Evolutionary conservation across 106 monocot genomes (phyloP), one percentile per base, ranked within the genome.

Genomic region (Acorus calamus): DNA sequence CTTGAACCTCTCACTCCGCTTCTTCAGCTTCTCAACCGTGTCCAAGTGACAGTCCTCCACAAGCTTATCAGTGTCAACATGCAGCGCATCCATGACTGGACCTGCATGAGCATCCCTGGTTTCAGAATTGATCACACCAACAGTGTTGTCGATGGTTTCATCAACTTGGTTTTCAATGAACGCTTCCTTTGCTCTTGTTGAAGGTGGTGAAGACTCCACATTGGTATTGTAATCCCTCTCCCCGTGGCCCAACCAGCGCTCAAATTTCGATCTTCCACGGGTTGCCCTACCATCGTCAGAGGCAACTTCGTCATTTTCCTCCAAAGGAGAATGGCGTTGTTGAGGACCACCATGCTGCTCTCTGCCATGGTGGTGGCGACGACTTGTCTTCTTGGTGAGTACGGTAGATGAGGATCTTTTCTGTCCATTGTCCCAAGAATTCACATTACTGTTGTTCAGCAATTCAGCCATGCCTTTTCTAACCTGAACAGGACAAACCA

Each of bases 181-280:
- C 28, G 28, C 61, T 8, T 77, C 78, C 60, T 66, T 63, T 11
- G 49, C 56, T 42, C 59, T 69, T 12, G 51, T 55, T 14, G 73
- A 69, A 53, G 79, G 57, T 7, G 69, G 54, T n/a, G 60, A 28
- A 12, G 77, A 28, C 10, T 69, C 73, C 4, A 43, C 62, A 12
- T 63, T 56, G 12, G 28, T 28, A 28, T 28, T 28, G 28, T 61
- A 84, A 43, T 94, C 94, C 53, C 83, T 84, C 75, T 94, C 94
- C 73, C 82, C 78, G 69, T 86, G 79, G 65, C 86, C 89, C 7
- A 89, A 78, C 94, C 94, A 94, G 2, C 94, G 86, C 76, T 94
- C 94, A 53, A 94, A 47, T 61, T 94, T 94, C 47, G 94, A 94
- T 3, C 94, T 71, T 44, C 94, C 89, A 65, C 28, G 28, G 28